phyloP scores from a whole-genome alignment of 1,284 basidiomycete genomes.

The Moniliophthora roreri region DNA sequence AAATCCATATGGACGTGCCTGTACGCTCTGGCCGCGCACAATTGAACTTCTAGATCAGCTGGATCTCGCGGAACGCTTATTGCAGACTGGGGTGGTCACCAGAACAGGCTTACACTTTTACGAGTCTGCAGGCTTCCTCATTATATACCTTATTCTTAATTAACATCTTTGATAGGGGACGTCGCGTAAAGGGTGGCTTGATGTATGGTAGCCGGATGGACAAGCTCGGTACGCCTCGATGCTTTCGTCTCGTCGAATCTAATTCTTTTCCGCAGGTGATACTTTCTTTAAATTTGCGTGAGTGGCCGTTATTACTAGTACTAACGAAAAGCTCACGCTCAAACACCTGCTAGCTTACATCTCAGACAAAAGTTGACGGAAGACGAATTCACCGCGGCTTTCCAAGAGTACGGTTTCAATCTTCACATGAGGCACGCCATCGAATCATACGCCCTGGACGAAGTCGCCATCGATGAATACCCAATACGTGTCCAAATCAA shows the following conservation, averaged over 20 bases:
- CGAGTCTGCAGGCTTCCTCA: conserved; percentile 11
- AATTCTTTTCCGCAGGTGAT: conserved; percentile 16
- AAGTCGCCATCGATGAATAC: conserved; percentile 15
- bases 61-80: conserved; percentile 21
- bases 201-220: conserved; percentile 28
- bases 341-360: conserved; percentile 18
- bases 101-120: conserved; percentile 24
- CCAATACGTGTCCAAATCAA: conserved; percentile 20
- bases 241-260: neutral
- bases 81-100: conserved; percentile 23
- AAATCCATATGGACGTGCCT: conserved; percentile 23
- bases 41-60: conserved; percentile 25
- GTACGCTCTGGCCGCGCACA: conserved; percentile 25
- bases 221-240: conserved; percentile 17
- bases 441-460: conserved; percentile 20
- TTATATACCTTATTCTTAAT: neutral
- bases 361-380: conserved; percentile 25
- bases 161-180: conserved; percentile 18
- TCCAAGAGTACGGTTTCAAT: conserved; percentile 16
- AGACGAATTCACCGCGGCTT: conserved; percentile 19
- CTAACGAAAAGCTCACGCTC: neutral
- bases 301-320: neutral
- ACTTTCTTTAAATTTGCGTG: conserved; percentile 27
- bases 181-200: conserved; percentile 20
- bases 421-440: conserved; percentile 19